Conservation (phyloP, 1,139 yeast species). For the Nematodospora anomalae region DNA sequence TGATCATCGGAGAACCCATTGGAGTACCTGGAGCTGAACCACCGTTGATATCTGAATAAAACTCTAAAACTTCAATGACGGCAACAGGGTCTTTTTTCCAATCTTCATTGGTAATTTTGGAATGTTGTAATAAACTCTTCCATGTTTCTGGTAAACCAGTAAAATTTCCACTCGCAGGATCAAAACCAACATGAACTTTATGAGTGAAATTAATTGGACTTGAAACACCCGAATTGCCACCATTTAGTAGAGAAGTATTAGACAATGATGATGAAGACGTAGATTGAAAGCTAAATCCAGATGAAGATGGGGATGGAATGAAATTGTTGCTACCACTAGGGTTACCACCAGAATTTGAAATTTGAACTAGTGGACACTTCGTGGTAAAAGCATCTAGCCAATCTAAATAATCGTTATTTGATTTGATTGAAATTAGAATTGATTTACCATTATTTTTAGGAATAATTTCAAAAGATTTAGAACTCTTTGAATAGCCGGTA, state of each 20-base stretch:
- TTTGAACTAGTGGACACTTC: constrained; percentile 68
- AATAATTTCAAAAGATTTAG: constrained; percentile 73
- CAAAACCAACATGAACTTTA: constrained; percentile 63
- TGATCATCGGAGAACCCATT: constrained; percentile 22
- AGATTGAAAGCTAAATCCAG: constrained; percentile 3
- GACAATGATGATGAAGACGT: constrained; percentile 2
- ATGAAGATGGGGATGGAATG: constrained; percentile 4
- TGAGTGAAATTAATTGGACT: constrained; percentile 79
- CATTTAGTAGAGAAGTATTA: constrained; percentile 6
- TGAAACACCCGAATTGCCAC: constrained; percentile 51
- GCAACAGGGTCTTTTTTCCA: constrained; percentile 85
- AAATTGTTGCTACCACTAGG: constrained; percentile 2
- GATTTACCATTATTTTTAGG: constrained; percentile 62
- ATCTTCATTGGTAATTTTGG: constrained; percentile 79
- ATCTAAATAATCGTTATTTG: constrained; percentile 76
- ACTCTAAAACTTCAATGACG: constrained; percentile 88
- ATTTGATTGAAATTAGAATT: constrained; percentile 71
- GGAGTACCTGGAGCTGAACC: constrained; percentile 37
- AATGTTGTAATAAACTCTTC: constrained; percentile 72
- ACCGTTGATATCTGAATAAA: constrained; percentile 57
- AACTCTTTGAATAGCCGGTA: constrained; percentile 58
- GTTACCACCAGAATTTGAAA: constrained; percentile 14
- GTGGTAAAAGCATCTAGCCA: constrained; percentile 92
- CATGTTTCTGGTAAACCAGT: constrained; percentile 80
- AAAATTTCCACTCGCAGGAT: constrained; percentile 67